Percentiles rank a stretch among this genome's conserved stretches.
phyloP scores from a whole-genome alignment of 2,329 filamentous ascomycete genomes.

The Fusarium haematococcum region DNA sequence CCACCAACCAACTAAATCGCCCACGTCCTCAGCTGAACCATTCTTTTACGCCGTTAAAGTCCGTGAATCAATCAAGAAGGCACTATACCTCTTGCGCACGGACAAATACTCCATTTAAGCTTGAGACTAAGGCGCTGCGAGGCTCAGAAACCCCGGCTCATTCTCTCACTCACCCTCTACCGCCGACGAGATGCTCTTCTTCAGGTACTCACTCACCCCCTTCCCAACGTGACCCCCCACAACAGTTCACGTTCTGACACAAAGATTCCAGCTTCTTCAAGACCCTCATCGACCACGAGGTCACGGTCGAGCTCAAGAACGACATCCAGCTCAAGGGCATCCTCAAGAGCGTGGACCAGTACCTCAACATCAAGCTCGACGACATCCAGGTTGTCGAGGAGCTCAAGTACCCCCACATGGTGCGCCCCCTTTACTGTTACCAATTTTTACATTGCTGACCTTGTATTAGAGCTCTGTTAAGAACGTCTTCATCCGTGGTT shows the following conservation, averaged over 20 bases:
- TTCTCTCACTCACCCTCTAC: neutral
- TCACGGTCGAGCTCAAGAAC: slow-evolving; percentile 99
- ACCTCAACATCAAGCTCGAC: slow-evolving; percentile 98
- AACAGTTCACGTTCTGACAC: neutral
- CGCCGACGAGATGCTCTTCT: slow-evolving; percentile 57
- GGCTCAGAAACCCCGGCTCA: neutral
- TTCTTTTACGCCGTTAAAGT: slow-evolving; percentile 3
- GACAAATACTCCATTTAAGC: neutral
- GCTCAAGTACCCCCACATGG: slow-evolving; percentile 93
- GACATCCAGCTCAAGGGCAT: slow-evolving; percentile 97
- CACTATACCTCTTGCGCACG: rapidly evolving
- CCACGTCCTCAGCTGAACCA: slow-evolving; percentile 1
- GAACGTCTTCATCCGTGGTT: slow-evolving; percentile 95
- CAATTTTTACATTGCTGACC: slow-evolving; percentile 2
- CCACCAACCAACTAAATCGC: slow-evolving; percentile 27
- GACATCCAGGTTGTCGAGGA: slow-evolving; percentile 94
- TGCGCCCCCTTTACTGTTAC: slow-evolving; percentile 52
- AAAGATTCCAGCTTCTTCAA: slow-evolving; percentile 88
- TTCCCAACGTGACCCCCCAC: neutral
- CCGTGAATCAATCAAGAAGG: neutral
- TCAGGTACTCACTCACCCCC: slow-evolving; percentile 50
- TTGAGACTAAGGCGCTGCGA: neutral
- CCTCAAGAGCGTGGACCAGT: slow-evolving; percentile 97
- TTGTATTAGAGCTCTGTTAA: slow-evolving; percentile 76
- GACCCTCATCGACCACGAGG: slow-evolving; percentile 95